phyloP scores from a whole-genome alignment of 306 rosid genomes.

The Pachyrhizus erosus region DNA sequence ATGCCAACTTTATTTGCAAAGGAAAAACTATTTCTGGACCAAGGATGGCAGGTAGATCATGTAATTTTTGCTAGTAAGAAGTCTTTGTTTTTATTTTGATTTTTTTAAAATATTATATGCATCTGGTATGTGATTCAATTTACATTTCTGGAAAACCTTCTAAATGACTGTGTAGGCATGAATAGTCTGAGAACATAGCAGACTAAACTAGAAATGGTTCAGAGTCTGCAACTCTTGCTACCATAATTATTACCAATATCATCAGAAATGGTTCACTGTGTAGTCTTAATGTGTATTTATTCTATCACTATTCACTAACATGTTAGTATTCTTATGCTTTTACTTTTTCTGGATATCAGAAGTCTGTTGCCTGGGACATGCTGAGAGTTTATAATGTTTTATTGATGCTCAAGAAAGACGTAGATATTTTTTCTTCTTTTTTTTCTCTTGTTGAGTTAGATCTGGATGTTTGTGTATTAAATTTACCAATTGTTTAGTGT shows the following conservation, averaged over 20 bases:
- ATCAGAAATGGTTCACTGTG: neutral
- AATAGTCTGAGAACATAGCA: neutral
- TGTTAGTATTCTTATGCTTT: conserved; percentile 15
- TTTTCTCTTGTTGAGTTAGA: conserved; percentile 3
- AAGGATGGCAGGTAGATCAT: conserved; percentile 82
- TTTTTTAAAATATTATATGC: neutral
- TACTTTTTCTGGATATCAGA: conserved; percentile 52
- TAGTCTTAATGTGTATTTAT: conserved; percentile 3
- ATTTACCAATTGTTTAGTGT: conserved; percentile 15
- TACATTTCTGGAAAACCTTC: neutral
- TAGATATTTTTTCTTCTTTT: conserved; percentile 56
- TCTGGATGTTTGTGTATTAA: conserved; percentile 16
- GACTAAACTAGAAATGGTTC: conserved; percentile 15
- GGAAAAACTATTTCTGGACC: conserved; percentile 82
- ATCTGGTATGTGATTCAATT: conserved; percentile 20
- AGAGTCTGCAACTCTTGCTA: neutral
- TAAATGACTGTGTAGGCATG: conserved; percentile 31
- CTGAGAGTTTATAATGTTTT: conserved; percentile 73
- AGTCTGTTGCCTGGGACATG: conserved; percentile 97
- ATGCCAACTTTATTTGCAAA: conserved; percentile 77
- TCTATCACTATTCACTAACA: conserved; percentile 14
- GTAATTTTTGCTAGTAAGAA: conserved; percentile 7
- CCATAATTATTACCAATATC: neutral
- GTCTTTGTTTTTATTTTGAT: neutral
- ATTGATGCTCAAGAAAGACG: conserved; percentile 86